Base-by-base conservation (phyloP, 2,329 filamentous ascomycete species). In the Drechslerella stenobrocha region DNA sequence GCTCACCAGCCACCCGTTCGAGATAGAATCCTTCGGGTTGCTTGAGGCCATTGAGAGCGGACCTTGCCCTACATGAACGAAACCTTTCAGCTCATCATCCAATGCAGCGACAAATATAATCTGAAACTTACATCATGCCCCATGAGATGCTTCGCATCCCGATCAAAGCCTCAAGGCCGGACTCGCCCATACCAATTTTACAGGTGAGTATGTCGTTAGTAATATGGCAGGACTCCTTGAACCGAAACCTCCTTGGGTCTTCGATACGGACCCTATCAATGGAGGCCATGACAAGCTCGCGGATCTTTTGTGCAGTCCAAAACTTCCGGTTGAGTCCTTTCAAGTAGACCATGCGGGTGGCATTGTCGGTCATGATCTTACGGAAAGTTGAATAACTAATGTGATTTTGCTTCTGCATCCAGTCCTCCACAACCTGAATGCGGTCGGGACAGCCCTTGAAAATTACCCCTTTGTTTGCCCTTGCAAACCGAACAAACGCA, bases 301-400 rank as follows among this genome's bases (percentile, higher is more conserved):
- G 50, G 15, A 67, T 8, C 23, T 56, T 60, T 4, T 34, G 26
- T 6, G 6, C 13, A 1, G 42, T 60, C 63, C 63, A 67, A 30
- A 67, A 67, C 1, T 34, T 42, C 11, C 20, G 13, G 3, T 44
- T 15, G 22, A 67, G 24, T 7, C 63, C 63, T 18, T 24, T 32
- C 11, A 56, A 9, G 13, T 24, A 59, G 22, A 67, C 48, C 32
- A 51, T 47, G 13, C 63, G 50, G 18, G 63, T 67, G 15, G 26
- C 50, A 34, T 60, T 56, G 23, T 60, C 63, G 5, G 50, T 55
- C 50, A 67, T 55, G 24, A 67, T 60, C 50, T 60, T 67, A 8
- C 55, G 55, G 23, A 67, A 67, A 45, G 44, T 45, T 2, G 28
- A 32, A 34, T 67, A 60, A 28, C 45, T 42, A 32, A 67, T 32